Percentiles rank a stretch among this genome's conserved stretches.
Conservation (phyloP, 352 stramenopile genomes). For the Elongisporangium prolatum region DNA sequence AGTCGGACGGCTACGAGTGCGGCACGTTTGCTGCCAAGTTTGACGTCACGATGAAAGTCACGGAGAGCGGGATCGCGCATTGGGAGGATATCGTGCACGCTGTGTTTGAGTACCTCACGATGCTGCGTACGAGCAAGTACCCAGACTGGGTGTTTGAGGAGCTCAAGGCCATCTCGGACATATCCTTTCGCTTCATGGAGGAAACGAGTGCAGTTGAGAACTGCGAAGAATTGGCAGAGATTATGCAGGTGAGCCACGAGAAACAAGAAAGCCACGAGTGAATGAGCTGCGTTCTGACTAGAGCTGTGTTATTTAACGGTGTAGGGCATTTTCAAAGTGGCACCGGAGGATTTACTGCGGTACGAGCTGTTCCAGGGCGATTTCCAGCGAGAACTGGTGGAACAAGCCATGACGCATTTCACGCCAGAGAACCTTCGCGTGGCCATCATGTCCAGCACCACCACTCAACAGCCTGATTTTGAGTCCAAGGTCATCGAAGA, state of each 20-base stretch:
- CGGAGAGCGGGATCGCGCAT: constrained; percentile 46
- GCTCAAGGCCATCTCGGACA: constrained; percentile 52
- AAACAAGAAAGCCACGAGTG: too few relatives aligned
- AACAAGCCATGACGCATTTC: constrained; percentile 38
- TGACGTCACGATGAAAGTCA: constrained; percentile 73
- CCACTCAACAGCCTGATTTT: constrained; percentile 31
- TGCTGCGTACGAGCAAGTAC: constrained; percentile 43
- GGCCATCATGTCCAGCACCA: constrained; percentile 42
- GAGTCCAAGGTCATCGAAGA: constrained; percentile 40
- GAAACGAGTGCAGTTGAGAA: constrained; percentile 59
- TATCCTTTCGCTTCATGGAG: constrained; percentile 77
- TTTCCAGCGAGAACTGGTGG: constrained; percentile 39
- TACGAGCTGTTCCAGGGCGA: constrained; percentile 57
- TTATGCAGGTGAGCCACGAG: constrained; percentile 60
- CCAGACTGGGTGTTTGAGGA: constrained; percentile 77
- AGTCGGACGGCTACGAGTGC: constrained; percentile 70
- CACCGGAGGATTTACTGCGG: constrained; percentile 44
- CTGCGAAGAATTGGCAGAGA: constrained; percentile 63
- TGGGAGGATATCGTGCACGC: constrained; percentile 55
- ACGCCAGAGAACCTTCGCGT: constrained; percentile 45
- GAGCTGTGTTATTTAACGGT: too few relatives aligned
- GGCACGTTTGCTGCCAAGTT: constrained; percentile 65
- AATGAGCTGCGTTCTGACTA: not conserved
- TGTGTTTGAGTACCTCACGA: constrained; percentile 66
- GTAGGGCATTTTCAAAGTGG: constrained; percentile 54